Evolutionary conservation across 2,329 filamentous ascomycete species (phyloP).

Genomic region (Aspergillus chevalieri): DNA sequence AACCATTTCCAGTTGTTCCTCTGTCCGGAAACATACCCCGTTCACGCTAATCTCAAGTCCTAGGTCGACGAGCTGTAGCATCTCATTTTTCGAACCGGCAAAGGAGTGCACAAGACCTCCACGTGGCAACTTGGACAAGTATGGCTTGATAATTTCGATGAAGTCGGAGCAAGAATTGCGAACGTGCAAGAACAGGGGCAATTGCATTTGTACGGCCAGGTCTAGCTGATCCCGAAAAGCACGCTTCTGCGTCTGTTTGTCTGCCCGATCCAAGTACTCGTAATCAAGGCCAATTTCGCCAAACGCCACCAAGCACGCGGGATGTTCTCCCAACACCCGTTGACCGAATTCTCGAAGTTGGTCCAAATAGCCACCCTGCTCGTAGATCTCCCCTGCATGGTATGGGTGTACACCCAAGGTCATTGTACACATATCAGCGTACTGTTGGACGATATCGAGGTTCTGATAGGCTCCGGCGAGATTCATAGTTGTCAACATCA

Average conservation of each 20-base stretch:
- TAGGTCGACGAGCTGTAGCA: conserved; percentile 32
- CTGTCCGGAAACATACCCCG: conserved; percentile 41
- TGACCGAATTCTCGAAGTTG: conserved; percentile 13
- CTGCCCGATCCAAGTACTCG: conserved; percentile 40
- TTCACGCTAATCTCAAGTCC: conserved; percentile 47
- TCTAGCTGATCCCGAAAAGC: conserved; percentile 41
- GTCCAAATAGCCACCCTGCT: conserved; percentile 2
- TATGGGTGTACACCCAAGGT: conserved; percentile 50
- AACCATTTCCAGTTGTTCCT: conserved; percentile 40
- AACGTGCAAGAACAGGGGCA: conserved; percentile 33
- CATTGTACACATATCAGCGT: conserved; percentile 35
- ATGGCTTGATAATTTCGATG: conserved; percentile 36
- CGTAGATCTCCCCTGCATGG: conserved; percentile 42
- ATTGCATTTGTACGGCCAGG: conserved; percentile 26
- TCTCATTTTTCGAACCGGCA: conserved; percentile 60
- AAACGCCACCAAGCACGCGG: conserved; percentile 39
- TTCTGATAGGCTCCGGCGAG: conserved; percentile 40
- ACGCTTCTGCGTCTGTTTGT: conserved; percentile 36
- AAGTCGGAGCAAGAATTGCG: conserved; percentile 42
- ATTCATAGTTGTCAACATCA: conserved; percentile 32
- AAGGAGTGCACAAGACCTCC: conserved; percentile 79
- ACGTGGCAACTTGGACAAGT: conserved; percentile 31
- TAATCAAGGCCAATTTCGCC: conserved; percentile 50
- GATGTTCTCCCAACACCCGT: conserved; percentile 14
- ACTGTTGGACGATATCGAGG: conserved; percentile 27